These are phyloP conservation scores for Ceratorhiza oryzae-sativae DNA, from an alignment of 1,284 basidiomycete species.

Conservation along the genomic window DNA sequence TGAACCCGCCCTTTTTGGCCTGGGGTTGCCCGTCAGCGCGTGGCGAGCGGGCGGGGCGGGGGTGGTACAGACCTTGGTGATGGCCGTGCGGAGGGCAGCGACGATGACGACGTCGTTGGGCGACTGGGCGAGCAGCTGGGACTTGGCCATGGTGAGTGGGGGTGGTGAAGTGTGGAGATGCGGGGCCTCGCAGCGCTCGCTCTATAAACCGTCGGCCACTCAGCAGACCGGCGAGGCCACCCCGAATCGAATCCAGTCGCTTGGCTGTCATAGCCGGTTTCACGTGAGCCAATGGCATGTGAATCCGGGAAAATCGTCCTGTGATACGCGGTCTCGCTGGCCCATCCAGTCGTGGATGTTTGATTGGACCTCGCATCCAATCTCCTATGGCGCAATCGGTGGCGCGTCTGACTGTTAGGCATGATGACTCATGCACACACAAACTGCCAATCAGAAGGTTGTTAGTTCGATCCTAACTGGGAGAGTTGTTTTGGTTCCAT, in stretches of 20 bases:
- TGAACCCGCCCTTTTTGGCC: slow-evolving; percentile 93
- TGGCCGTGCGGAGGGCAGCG: slow-evolving; percentile 84
- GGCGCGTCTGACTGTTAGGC: slow-evolving; percentile 35
- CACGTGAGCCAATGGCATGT: background rate
- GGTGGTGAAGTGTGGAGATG: slow-evolving; percentile 10
- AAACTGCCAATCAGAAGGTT: slow-evolving; percentile 26
- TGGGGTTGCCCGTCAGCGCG: slow-evolving; percentile 46
- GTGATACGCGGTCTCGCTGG: background rate
- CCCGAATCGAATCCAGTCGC: slow-evolving; percentile 7
- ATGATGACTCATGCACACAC: background rate
- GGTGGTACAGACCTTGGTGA: slow-evolving; percentile 74
- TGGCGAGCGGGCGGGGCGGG: background rate
- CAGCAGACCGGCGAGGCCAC: slow-evolving; percentile 12
- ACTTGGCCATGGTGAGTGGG: slow-evolving; percentile 51
- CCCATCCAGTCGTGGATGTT: background rate
- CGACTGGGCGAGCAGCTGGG: slow-evolving; percentile 62
- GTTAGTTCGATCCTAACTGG: slow-evolving; percentile 31
- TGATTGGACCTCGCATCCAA: background rate
- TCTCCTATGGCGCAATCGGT: slow-evolving; percentile 33
- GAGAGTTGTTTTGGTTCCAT: slow-evolving; percentile 14
- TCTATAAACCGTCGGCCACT: slow-evolving; percentile 19
- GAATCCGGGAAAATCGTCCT: background rate
- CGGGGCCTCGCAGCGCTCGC: background rate
- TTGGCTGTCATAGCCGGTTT: slow-evolving; percentile 20
- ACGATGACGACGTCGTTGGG: slow-evolving; percentile 92